Percentiles rank a stretch among this genome's conserved stretches.
These are phyloP conservation scores for Colletotrichum tofieldiae DNA, from an alignment of 2,329 filamentous ascomycete genomes.

Conservation along the genomic window DNA sequence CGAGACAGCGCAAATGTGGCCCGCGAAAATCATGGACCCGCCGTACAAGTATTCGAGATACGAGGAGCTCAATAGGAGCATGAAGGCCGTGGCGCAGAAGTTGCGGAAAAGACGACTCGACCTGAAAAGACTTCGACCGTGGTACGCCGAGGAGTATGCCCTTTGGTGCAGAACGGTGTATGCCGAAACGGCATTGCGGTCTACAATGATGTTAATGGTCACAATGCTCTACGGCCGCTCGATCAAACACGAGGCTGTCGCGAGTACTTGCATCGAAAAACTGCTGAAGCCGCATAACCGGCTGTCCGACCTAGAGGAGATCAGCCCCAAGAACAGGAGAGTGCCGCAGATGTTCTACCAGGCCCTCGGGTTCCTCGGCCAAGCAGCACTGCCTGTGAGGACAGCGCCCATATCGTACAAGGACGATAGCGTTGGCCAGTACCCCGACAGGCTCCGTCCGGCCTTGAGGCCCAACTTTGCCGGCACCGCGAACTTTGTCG, in stretches of 20 bases:
- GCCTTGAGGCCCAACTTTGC: not conserved
- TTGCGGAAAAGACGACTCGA: constrained; percentile 1
- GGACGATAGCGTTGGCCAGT: not conserved
- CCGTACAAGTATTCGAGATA: not conserved
- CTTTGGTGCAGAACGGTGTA: constrained; percentile 19
- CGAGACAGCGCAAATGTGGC: not conserved
- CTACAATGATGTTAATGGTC: fast-evolving
- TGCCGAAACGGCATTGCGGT: not conserved
- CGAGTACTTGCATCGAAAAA: not conserved
- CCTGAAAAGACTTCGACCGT: constrained; percentile 14
- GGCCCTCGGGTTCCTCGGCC: constrained; percentile 11
- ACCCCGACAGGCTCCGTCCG: not conserved
- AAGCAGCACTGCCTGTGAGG: constrained; percentile 14
- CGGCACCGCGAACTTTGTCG: not conserved
- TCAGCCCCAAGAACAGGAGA: not conserved
- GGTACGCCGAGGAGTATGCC: constrained; percentile 5
- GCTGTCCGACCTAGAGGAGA: not conserved
- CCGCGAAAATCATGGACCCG: not conserved
- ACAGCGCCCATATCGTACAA: not conserved
- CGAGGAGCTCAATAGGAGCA: not conserved
- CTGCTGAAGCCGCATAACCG: not conserved
- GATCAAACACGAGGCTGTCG: not conserved
- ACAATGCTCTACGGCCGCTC: not conserved
- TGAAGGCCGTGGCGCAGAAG: not conserved
- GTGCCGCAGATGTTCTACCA: constrained; percentile 4